Percentiles rank a stretch among this genome's conserved stretches.
phyloP scores from a whole-genome alignment of 108 stramenopile species.

The Aureococcus anophagefferens region DNA sequence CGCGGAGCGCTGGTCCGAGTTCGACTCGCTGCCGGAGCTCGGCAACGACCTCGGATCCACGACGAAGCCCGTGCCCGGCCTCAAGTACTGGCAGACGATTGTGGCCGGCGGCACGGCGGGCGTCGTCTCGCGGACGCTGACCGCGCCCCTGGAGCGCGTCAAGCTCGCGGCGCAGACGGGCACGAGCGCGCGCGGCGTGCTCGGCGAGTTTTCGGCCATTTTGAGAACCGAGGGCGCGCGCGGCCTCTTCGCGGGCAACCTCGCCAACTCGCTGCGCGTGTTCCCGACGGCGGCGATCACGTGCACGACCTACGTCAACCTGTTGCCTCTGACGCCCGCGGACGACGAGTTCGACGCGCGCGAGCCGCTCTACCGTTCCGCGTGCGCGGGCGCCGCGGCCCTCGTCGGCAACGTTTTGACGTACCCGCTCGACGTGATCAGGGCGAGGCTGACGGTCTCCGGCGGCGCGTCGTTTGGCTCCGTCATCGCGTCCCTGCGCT shows the following conservation, averaged over 20 bases:
- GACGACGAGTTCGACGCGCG: constrained; percentile 14
- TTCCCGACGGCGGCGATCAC: constrained; percentile 15
- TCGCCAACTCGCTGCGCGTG: constrained; percentile 3
- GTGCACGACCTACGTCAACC: background rate
- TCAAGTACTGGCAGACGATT: background rate
- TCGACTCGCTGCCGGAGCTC: background rate
- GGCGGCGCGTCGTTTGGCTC: background rate
- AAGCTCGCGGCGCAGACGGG: constrained; percentile 8
- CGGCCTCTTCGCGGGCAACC: constrained; percentile 17
- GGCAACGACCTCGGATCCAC: constrained; percentile 8
- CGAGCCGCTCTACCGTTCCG: constrained; percentile 13
- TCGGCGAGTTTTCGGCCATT: background rate
- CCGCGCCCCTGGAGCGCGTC: constrained; percentile 15
- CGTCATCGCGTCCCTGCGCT: background rate
- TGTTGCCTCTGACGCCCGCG: constrained; percentile 9
- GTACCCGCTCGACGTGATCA: constrained; percentile 20
- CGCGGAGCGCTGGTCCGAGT: constrained; percentile 5
- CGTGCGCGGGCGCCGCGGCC: constrained; percentile 6
- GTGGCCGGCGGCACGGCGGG: constrained; percentile 13
- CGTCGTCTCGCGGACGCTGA: constrained; percentile 1
- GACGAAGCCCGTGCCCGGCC: constrained; percentile 2
- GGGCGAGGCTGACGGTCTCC: constrained; percentile 9
- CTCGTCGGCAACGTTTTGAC: constrained; percentile 11
- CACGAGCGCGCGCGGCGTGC: background rate
- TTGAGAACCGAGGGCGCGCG: background rate